Evolutionary conservation across 2,329 filamentous ascomycete species (phyloP), one percentile per base, ranked within the genome.

Genomic region (Bipolaris zeicola): DNA sequence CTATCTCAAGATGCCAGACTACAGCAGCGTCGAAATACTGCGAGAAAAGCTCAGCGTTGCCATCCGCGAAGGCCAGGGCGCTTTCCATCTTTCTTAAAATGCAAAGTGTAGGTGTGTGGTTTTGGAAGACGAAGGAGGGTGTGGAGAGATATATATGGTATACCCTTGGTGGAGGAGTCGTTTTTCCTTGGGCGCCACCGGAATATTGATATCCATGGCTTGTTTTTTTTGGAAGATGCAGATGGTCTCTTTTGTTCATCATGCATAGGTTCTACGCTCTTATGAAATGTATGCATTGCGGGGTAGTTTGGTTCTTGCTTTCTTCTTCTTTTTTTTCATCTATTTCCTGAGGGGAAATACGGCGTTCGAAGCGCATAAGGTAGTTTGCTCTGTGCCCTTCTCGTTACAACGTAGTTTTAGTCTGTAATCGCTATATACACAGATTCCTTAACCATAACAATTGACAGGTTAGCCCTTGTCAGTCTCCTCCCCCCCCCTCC

Each of bases 1-100:
- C 77, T 99, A 99, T 75, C 86, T 99, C 69, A 99, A 99, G 79
- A 84, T 99, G 71, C 95, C 95, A 18, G 92, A 99, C 77, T 99
- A 99, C 78, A 94, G 88, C 64, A 87, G 81, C 65, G 80, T 96
- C 60, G 85, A 91, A 1, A 83, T 89, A 49, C 87, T 99, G 78
- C 88, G 85, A 70, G 85, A 89, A 73, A 91, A 91, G 75, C 82
- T 99, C 51, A 87, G 85, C 63, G 89, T 89, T 63, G 96, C 95
- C 24, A 96, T 96, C 74, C 90, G 87, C 76, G 96, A 99, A 80
- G 95, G 95, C 22, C 95, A 99, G 76, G 95, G 95, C 28, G 95
- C 96, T 58, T 99, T 99, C 85, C 95, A 98, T 78, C 83, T 99
- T 64, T 96, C 93, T 58, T 96, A 83, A 45, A 58, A 38, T 42